A percentile compares a stretch with the other conserved stretches of the same genome.
Evolutionary conservation across 1,284 basidiomycete species (phyloP).

Genomic region (Malassezia globosa): DNA sequence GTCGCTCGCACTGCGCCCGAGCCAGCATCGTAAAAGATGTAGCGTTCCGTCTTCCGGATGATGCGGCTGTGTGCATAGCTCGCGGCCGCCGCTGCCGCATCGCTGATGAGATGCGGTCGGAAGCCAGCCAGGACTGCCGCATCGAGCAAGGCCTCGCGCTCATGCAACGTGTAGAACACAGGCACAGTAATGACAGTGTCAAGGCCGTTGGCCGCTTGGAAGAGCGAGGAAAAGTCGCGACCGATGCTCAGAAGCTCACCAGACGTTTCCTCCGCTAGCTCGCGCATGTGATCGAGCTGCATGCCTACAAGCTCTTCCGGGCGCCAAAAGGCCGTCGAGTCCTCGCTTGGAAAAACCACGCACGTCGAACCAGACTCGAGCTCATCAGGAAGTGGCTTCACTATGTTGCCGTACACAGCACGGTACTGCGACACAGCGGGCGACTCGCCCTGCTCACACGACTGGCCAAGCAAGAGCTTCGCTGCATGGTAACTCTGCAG

Average conservation of each 20-base stretch:
- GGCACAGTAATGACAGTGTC: conserved; percentile 46
- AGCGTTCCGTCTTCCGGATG: conserved; percentile 62
- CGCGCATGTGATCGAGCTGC: conserved; percentile 80
- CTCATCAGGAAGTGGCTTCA: conserved; percentile 22
- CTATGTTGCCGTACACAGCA: conserved; percentile 30
- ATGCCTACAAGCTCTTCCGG: conserved; percentile 87
- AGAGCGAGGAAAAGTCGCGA: not conserved
- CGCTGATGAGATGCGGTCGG: conserved; percentile 72
- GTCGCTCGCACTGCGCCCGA: conserved; percentile 77
- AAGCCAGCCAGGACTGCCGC: conserved; percentile 82
- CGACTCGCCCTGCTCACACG: not conserved
- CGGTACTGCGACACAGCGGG: conserved; percentile 17
- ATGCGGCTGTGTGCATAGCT: conserved; percentile 82
- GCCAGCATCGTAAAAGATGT: conserved; percentile 88
- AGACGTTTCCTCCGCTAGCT: conserved; percentile 68
- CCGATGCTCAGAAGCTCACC: conserved; percentile 45
- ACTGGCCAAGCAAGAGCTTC: conserved; percentile 68
- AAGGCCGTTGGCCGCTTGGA: conserved; percentile 22
- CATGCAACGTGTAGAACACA: conserved; percentile 54
- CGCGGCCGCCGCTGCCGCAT: conserved; percentile 57
- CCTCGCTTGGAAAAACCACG: conserved; percentile 1
- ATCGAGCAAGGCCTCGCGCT: conserved; percentile 66
- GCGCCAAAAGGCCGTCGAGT: conserved; percentile 27
- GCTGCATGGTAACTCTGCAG: conserved; percentile 72
- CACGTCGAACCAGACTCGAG: conserved; percentile 9